These are phyloP conservation scores for Solanum appendiculatum DNA, from an alignment of 257 asterid genomes.

Conservation along the genomic window DNA sequence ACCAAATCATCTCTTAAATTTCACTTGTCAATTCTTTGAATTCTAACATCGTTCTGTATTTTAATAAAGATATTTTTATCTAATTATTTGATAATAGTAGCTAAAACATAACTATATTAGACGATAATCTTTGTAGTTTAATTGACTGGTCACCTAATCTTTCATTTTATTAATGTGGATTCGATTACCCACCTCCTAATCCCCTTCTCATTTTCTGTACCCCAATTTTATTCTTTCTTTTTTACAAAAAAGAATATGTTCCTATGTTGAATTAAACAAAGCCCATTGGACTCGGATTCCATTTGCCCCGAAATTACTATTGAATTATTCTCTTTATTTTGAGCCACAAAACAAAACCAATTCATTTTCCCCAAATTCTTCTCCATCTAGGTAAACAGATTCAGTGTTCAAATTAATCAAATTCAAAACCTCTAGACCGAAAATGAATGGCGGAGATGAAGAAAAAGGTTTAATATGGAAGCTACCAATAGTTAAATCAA, in stretches of 20 bases:
- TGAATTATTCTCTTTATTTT: not conserved
- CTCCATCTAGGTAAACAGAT: not conserved
- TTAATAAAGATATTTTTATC: not conserved
- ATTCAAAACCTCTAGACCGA: not conserved
- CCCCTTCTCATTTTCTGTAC: no score
- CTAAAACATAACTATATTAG: fast-evolving
- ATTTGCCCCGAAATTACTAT: not conserved
- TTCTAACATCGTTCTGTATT: not conserved
- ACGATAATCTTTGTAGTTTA: fast-evolving
- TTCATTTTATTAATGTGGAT: no score
- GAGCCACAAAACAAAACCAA: not conserved
- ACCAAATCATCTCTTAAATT: not conserved
- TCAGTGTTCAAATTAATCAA: not conserved
- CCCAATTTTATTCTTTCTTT: no score
- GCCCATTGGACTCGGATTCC: not conserved
- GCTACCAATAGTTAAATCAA: constrained; percentile 58
- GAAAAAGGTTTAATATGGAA: constrained; percentile 71
- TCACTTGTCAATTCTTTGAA: not conserved
- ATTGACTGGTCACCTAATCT: not conserved
- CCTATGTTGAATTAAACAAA: not conserved
- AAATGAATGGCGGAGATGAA: constrained; percentile 11
- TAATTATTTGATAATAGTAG: not conserved
- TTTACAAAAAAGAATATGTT: no score
- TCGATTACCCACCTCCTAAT: not conserved
- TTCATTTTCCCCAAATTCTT: not conserved